Base-by-base conservation (phyloP, 768 basidiomycete species). In the Filobasidium wieringae region DNA sequence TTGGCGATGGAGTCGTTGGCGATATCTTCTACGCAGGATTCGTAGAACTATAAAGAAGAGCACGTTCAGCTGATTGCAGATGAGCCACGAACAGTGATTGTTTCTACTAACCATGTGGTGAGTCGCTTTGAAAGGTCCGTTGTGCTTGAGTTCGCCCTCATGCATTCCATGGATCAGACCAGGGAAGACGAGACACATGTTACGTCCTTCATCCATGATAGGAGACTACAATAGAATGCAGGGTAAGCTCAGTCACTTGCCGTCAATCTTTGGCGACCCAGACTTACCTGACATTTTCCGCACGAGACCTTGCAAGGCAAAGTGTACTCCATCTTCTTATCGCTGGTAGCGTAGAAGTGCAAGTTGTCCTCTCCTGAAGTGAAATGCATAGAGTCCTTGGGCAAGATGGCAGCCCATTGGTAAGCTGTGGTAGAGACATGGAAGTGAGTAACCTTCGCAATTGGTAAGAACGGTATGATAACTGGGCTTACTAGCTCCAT, bases 161-260 rank as follows among this genome's bases (percentile, higher is more conserved):
- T 50, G 45, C 53, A 56, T 55, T 36, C 49, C 54, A 22, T 60
- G 34, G 8, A 60, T 51, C 53, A 60, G 26, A 8, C 45, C 50
- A 19, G 59, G 59, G 36, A 60, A 50, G 24, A 60, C 15, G 19
- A 60, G 26, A 15, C 32, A 34, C 59, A 60, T 60, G 27, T 60
- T 60, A 17, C 53, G 51, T 30, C 59, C 59, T 52, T 60, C 59
- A 27, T 60, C 59, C 47, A 52, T 41, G 50, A 60, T 60, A 11
- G 54, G 47, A 4, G 59, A 60, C 34, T 60, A 36, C 3, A 15
- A 37, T 36, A 14, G 33, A 7, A 24, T 27, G 5, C 11, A 11
- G 11, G 3, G 11, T 40, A 15, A 40, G 37, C 37, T 40, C 22
- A 5, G 5, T 5, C 3, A 3, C 37, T 3, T 40, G 37, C 51